A percentile compares a stretch with the other conserved stretches of the same genome.
These are phyloP conservation scores for button mushroom (Agaricus bisporus) DNA, from an alignment of 768 basidiomycete genomes.

Conservation along the genomic window DNA sequence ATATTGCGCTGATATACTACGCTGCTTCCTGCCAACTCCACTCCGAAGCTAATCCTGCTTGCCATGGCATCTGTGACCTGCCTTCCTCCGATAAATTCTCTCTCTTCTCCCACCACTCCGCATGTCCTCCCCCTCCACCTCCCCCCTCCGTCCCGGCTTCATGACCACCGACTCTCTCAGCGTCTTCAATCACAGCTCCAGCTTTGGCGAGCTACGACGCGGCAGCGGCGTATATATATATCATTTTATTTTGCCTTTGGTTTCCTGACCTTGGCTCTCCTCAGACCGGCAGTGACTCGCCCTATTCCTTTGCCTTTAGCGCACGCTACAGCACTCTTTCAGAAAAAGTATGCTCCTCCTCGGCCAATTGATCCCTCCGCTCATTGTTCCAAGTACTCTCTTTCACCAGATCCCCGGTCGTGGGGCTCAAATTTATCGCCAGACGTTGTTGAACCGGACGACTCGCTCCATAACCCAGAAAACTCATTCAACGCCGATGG, in stretches of 20 bases:
- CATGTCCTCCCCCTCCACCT: slow-evolving; percentile 21
- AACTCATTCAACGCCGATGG: slow-evolving; percentile 20
- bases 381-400: slow-evolving; percentile 41
- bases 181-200: slow-evolving; percentile 22
- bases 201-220: slow-evolving; percentile 30
- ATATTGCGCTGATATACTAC: not conserved
- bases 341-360: slow-evolving; percentile 30
- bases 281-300: slow-evolving; percentile 32
- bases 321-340: slow-evolving; percentile 38
- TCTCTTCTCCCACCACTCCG: slow-evolving; percentile 16
- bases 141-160: slow-evolving; percentile 23
- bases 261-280: not conserved
- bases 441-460: slow-evolving; percentile 57
- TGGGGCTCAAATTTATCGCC: slow-evolving; percentile 61
- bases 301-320: slow-evolving; percentile 37
- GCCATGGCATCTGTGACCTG: slow-evolving; percentile 11
- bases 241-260: no score
- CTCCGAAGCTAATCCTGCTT: not conserved
- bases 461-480: slow-evolving; percentile 68
- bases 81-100: slow-evolving; percentile 12
- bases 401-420: slow-evolving; percentile 57
- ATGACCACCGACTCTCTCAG: slow-evolving; percentile 26
- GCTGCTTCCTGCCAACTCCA: not conserved
- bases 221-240: slow-evolving; percentile 32
- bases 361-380: not conserved